Evolutionary conservation across 352 stramenopile species (phyloP).

Genomic region (Pythium biforme): DNA sequence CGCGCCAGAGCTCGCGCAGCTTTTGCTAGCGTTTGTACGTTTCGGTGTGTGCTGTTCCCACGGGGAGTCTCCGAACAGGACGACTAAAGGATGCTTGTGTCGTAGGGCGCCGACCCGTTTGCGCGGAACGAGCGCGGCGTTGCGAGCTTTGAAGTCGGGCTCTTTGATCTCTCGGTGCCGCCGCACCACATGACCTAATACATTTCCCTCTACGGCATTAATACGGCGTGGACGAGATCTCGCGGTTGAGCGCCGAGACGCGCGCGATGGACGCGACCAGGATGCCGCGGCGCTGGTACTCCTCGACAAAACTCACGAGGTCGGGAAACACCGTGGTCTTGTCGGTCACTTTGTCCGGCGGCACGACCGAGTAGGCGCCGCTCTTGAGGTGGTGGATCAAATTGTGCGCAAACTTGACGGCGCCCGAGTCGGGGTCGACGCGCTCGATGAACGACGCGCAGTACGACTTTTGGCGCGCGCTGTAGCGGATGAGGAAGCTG

Average conservation of each 20-base stretch:
- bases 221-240: constrained; percentile 46
- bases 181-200: constrained; percentile 38
- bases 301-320: constrained; percentile 74
- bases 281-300: constrained; percentile 71
- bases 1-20: constrained; percentile 30
- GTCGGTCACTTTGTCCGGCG: constrained; percentile 47
- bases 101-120: constrained; percentile 33
- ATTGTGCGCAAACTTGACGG: constrained; percentile 61
- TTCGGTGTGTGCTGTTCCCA: too few relatives aligned
- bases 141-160: constrained; percentile 33
- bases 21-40: constrained; percentile 36
- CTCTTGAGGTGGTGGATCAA: constrained; percentile 67
- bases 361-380: constrained; percentile 61
- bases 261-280: constrained; percentile 48
- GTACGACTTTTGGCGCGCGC: constrained; percentile 54
- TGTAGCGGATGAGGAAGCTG: constrained; percentile 80
- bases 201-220: neutral
- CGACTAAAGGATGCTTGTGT: neutral
- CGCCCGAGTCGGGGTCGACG: constrained; percentile 37
- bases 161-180: constrained; percentile 38
- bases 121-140: constrained; percentile 34
- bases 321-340: constrained; percentile 58
- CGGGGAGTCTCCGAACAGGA: neutral
- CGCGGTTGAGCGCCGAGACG: constrained; percentile 47
- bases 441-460: constrained; percentile 69